These are phyloP conservation scores for Magnusiomyces paraingens DNA, from an alignment of 1,139 yeast genomes.

Conservation along the genomic window DNA sequence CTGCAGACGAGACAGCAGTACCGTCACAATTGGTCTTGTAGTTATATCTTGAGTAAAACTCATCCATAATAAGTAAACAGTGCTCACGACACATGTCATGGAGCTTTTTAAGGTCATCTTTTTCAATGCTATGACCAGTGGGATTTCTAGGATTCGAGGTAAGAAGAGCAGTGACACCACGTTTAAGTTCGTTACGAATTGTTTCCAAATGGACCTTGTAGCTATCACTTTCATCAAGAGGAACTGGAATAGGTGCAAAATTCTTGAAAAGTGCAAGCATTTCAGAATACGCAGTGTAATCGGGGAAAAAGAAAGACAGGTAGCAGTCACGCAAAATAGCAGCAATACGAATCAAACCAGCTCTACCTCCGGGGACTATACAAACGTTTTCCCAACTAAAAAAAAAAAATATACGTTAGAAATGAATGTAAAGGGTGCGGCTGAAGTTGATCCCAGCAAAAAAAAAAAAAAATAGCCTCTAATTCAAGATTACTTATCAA, in stretches of 20 bases:
- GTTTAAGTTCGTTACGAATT: constrained; percentile 48
- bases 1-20: constrained; percentile 50
- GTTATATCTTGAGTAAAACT: constrained; percentile 57
- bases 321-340: constrained; percentile 58
- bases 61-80: constrained; percentile 62
- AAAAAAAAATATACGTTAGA: background rate
- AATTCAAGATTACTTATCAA: no score
- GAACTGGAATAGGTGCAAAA: constrained; percentile 63
- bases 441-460: background rate
- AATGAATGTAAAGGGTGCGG: background rate
- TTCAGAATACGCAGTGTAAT: constrained; percentile 68
- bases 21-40: constrained; percentile 57
- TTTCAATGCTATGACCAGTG: constrained; percentile 53
- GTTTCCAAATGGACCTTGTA: constrained; percentile 54
- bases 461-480: background rate
- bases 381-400: constrained; percentile 51
- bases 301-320: constrained; percentile 58
- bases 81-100: constrained; percentile 53
- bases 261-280: constrained; percentile 62
- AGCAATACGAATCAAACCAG: constrained; percentile 62
- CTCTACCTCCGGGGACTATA: constrained; percentile 66
- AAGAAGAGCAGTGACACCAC: constrained; percentile 56
- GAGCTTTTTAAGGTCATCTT: constrained; percentile 45
- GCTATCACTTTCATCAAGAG: constrained; percentile 53
- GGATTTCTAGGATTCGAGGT: constrained; percentile 67